phyloP scores from a whole-genome alignment of 2,329 filamentous ascomycete genomes.

The Sclerotinia glacialis region DNA sequence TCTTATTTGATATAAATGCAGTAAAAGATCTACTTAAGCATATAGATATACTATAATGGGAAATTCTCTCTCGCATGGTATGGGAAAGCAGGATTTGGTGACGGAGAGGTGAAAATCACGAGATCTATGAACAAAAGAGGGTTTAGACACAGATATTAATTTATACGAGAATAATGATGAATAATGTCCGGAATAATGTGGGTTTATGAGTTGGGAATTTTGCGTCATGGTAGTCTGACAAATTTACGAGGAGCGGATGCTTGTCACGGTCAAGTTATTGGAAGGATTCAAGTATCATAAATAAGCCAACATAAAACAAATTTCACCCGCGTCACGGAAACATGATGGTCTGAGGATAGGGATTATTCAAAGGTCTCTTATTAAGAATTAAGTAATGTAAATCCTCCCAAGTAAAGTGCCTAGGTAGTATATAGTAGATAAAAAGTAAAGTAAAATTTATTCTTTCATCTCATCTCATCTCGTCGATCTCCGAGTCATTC shows the following conservation, averaged over 20 bases:
- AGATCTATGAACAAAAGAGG: background rate
- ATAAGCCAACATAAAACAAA: background rate
- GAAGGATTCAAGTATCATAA: background rate
- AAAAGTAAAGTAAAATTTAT: slow-evolving; percentile 14
- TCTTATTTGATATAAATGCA: background rate
- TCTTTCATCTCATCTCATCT: slow-evolving; percentile 17
- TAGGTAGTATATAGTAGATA: background rate
- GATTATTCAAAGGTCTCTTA: slow-evolving; percentile 9
- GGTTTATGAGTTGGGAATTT: background rate
- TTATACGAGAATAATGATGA: background rate
- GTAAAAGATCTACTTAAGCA: background rate
- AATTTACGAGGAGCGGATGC: background rate
- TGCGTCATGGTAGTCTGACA: background rate
- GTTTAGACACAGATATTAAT: background rate
- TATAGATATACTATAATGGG: background rate
- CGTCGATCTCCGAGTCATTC: slow-evolving; percentile 12
- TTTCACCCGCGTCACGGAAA: background rate
- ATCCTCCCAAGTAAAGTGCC: background rate
- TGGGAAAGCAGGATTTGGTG: background rate
- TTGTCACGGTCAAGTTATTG: background rate
- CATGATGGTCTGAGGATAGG: background rate
- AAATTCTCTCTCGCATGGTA: background rate
- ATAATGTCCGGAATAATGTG: background rate
- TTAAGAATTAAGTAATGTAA: slow-evolving; percentile 14
- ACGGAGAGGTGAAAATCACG: background rate